Evolutionary conservation across 345 rosid species (phyloP), one percentile per base, ranked within the genome.

Genomic region (Balakata baccata): DNA sequence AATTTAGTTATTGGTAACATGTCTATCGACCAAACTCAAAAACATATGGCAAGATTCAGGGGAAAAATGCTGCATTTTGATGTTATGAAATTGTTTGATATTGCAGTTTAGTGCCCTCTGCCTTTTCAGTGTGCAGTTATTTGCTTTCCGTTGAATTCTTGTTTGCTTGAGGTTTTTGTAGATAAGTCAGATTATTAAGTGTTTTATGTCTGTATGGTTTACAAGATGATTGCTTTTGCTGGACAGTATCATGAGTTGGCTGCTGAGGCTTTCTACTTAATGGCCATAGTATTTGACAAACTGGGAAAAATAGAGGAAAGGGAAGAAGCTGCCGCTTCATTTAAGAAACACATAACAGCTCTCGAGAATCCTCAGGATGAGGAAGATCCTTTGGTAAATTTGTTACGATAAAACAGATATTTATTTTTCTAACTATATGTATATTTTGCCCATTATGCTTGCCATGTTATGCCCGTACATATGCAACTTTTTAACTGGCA

Each of bases 211-310:
- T 56, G 50, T 34, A 29, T 29, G 34, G 34, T 57, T 68, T 53
- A 75, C 60, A 57, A 67, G 18, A 25, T 53, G 45, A 11, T 39
- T 72, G 64, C 43, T 72, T 68, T 18, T 78, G 64, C 22, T 76
- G 63, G 56, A 43, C 92, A 92, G 98, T 93, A 90, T 80, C 96
- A 91, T 81, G 99, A 93, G 83, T 70, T 91, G 80, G 92, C 91
- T 53, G 94, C 93, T 0, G 96, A 92, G 85, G 86, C 92, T 18
- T 90, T 84, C 74, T 91, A 93, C 75, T 82, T 91, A 83, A 88
- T 83, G 90, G 93, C 96, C 39, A 77, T 88, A 52, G 82, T 83
- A 57, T 88, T 68, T 60, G 87, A 92, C 89, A 87, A 89, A 76
- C 51, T 92, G 77, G 93, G 92, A 57, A 79, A 56, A 59, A 13